Evolutionary conservation across 192 early-diverging fungal species (phyloP).

Genomic region (Paraglomus brasilianum): DNA sequence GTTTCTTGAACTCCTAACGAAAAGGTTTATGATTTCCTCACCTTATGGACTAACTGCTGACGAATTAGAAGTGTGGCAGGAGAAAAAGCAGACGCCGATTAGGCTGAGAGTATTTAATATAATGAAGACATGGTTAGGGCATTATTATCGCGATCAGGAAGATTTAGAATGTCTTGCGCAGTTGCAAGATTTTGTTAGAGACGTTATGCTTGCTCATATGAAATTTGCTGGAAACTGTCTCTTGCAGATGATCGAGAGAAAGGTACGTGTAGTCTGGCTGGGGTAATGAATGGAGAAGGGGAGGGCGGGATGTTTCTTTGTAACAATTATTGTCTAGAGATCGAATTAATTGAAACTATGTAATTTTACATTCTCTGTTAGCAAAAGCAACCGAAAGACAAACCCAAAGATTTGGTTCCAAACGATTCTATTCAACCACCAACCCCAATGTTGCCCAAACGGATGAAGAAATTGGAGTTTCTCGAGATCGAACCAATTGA

Average conservation of each 20-base stretch:
- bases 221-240: slow-evolving; percentile 61
- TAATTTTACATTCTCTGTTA: slow-evolving; percentile 13
- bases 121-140: slow-evolving; percentile 91
- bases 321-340: too few species aligned
- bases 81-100: slow-evolving; percentile 83
- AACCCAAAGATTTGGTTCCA: slow-evolving; percentile 63
- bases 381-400: slow-evolving; percentile 55
- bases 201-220: slow-evolving; percentile 64
- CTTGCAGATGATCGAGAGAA: slow-evolving; percentile 59
- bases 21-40: slow-evolving; percentile 71
- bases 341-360: too few species aligned
- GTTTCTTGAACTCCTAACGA: slow-evolving; percentile 74
- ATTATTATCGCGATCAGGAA: slow-evolving; percentile 76
- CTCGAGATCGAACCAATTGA: slow-evolving; percentile 88
- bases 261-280: too few species aligned
- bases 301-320: too few species aligned
- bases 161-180: slow-evolving; percentile 60
- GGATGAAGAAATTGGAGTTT: slow-evolving; percentile 72
- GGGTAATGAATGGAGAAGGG: too few species aligned
- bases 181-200: slow-evolving; percentile 70
- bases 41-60: slow-evolving; percentile 62
- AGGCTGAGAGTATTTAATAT: slow-evolving; percentile 90
- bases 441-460: slow-evolving; percentile 75
- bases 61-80: slow-evolving; percentile 77
- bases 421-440: slow-evolving; percentile 68